Conservation (phyloP, 116 monocot genomes). For the Cymodocea nodosa region DNA sequence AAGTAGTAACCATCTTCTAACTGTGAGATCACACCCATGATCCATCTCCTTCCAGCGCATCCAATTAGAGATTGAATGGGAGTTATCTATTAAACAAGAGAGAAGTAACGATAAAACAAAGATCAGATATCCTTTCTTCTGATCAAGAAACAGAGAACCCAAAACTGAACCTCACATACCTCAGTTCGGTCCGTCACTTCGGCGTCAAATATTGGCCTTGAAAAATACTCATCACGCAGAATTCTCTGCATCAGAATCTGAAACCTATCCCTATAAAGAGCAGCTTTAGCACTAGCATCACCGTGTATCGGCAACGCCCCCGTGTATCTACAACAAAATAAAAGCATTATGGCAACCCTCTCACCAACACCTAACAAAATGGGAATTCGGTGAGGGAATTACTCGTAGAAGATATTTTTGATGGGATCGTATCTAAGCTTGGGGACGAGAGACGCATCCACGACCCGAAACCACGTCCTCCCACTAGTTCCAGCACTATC, state of each 20-base stretch:
- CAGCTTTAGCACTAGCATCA: conserved; percentile 66
- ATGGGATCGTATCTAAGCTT: conserved; percentile 77
- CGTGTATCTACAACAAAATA: conserved; percentile 39
- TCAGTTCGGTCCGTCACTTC: conserved; percentile 47
- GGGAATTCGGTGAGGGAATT: conserved; percentile 3
- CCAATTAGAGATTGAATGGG: conserved; percentile 91
- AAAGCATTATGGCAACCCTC: background rate
- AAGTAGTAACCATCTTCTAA: conserved; percentile 87
- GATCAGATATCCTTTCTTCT: background rate
- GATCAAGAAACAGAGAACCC: conserved; percentile 3
- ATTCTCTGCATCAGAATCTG: conserved; percentile 78
- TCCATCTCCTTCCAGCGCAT: conserved; percentile 83
- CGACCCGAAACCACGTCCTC: conserved; percentile 40
- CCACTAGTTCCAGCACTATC: conserved; percentile 17
- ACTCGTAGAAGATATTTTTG: conserved; percentile 88
- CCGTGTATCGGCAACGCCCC: conserved; percentile 73
- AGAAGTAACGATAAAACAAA: background rate
- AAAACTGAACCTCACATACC: conserved; percentile 19
- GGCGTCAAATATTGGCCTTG: conserved; percentile 65
- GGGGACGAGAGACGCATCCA: conserved; percentile 75
- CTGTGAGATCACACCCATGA: conserved; percentile 96
- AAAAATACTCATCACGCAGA: conserved; percentile 79
- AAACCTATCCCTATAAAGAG: conserved; percentile 77
- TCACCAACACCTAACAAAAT: background rate
- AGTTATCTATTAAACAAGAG: conserved; percentile 43